Conservation (phyloP, 208 protist genomes). For the Acanthamoeba polyphaga region DNA sequence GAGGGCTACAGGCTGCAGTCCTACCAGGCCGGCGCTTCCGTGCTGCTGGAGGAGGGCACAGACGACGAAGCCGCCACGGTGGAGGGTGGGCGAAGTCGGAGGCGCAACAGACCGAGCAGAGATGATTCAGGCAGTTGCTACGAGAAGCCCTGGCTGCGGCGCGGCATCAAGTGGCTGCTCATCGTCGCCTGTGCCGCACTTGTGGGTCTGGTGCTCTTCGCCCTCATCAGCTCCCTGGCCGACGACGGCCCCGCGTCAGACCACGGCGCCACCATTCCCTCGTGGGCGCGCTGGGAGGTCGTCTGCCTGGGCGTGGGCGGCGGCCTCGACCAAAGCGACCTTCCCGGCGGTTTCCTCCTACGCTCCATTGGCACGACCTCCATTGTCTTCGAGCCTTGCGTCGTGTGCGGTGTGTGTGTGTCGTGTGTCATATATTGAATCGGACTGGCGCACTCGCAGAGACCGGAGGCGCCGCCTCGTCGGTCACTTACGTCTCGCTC, state of each 20-base stretch:
- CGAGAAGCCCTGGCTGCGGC: not conserved
- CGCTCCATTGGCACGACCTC: not conserved
- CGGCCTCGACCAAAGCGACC: conserved; percentile 38
- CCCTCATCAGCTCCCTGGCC: not conserved
- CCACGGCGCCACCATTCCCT: not conserved
- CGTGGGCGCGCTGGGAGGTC: conserved; percentile 20
- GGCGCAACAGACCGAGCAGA: not conserved
- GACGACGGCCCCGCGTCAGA: not conserved
- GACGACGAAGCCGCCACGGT: not conserved
- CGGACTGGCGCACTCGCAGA: no score
- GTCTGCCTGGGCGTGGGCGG: conserved; percentile 27
- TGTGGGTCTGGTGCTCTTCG: not conserved
- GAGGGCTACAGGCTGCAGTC: not conserved
- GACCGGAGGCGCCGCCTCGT: not conserved
- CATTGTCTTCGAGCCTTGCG: not conserved
- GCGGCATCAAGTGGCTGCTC: not conserved
- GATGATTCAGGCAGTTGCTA: not conserved
- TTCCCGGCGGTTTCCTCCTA: not conserved
- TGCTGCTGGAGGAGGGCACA: not conserved
- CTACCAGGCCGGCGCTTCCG: not conserved
- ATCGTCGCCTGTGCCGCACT: not conserved
- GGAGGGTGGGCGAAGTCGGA: not conserved
- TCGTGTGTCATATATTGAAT: not conserved
- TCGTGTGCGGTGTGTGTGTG: not conserved
- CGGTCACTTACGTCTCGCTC: not conserved